Evolutionary conservation across 768 basidiomycete species (phyloP).

Genomic region (Phaffia tasmanica): DNA sequence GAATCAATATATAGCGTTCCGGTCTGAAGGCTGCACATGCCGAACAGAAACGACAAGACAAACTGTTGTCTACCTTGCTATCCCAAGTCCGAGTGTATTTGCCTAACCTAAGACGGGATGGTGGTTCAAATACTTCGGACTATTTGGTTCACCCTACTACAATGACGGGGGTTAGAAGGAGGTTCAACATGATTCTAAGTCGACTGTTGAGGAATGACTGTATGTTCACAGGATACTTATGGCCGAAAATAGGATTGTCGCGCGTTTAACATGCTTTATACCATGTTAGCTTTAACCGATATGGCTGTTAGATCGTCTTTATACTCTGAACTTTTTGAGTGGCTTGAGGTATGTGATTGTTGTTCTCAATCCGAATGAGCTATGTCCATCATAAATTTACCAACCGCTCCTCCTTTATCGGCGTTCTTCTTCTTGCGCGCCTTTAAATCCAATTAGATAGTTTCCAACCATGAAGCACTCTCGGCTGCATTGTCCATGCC

Average conservation of each 20-base stretch:
- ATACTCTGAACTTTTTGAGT: constrained; percentile 81
- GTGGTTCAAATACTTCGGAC: constrained; percentile 72
- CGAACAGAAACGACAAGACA: constrained; percentile 62
- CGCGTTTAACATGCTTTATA: no score
- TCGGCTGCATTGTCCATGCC: constrained; percentile 97
- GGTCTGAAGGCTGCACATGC: constrained; percentile 69
- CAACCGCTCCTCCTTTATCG: no score
- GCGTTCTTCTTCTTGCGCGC: background rate
- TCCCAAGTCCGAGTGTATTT: constrained; percentile 66
- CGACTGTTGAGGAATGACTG: constrained; percentile 22
- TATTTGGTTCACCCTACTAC: constrained; percentile 74
- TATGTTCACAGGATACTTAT: background rate
- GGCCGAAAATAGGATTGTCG: no score
- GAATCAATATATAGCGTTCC: constrained; percentile 46
- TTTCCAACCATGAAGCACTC: constrained; percentile 83
- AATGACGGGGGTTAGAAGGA: constrained; percentile 75
- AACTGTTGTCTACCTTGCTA: constrained; percentile 58
- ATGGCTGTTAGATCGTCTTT: constrained; percentile 79
- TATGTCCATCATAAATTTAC: no score
- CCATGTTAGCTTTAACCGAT: constrained; percentile 53
- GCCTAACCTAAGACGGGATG: constrained; percentile 63
- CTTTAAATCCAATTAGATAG: constrained; percentile 48
- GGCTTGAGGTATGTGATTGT: constrained; percentile 65
- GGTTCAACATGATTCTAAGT: constrained; percentile 51
- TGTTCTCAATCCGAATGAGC: background rate